These are phyloP conservation scores for Piper betle DNA, from an alignment of 164 flowering plant genomes.

Conservation along the genomic window DNA sequence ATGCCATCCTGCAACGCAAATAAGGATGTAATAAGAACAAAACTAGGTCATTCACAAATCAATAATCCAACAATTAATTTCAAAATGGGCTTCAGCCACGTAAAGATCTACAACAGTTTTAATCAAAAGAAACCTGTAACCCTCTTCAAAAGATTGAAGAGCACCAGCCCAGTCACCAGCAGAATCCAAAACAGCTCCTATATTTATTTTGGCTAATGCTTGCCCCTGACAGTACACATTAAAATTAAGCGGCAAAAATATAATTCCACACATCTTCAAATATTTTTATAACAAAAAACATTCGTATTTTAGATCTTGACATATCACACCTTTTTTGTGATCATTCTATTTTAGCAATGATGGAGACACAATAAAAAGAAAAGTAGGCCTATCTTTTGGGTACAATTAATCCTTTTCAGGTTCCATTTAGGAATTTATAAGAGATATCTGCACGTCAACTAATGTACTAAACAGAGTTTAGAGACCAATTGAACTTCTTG, in stretches of 20 bases:
- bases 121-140: slow-evolving; percentile 38
- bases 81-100: neutral
- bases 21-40: slow-evolving; percentile 1
- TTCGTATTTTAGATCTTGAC: neutral
- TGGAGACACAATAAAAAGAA: too few species aligned
- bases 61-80: neutral
- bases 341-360: too few species aligned
- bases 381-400: too few species aligned
- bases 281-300: too few species aligned
- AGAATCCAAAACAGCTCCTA: slow-evolving; percentile 70
- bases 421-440: too few species aligned
- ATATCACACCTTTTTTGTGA: neutral
- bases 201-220: slow-evolving; percentile 67
- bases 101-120: neutral
- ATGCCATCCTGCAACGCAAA: slow-evolving; percentile 52
- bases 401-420: too few species aligned
- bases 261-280: neutral
- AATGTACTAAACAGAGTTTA: too few species aligned
- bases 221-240: slow-evolving; percentile 55
- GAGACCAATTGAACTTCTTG: too few species aligned
- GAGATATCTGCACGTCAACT: too few species aligned
- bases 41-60: neutral
- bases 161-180: slow-evolving; percentile 65
- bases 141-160: slow-evolving; percentile 68
- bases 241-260: neutral